A percentile compares a stretch with the other conserved stretches of the same genome.
phyloP scores from a whole-genome alignment of 2,329 filamentous ascomycete species.

The Ophiocordyceps camponoti-saundersi region DNA sequence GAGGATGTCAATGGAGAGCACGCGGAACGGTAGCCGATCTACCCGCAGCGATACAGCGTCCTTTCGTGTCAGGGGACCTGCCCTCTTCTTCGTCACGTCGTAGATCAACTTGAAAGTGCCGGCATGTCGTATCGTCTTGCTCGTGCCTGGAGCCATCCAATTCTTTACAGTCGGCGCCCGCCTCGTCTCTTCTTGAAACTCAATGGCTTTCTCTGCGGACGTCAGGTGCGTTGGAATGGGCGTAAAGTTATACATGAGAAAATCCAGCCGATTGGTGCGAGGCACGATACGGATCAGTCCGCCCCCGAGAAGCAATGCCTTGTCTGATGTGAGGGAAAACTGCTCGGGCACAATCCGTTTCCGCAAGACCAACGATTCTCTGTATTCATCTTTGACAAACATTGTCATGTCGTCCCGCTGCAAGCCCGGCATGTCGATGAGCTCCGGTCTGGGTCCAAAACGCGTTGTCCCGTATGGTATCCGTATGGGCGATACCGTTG shows the following conservation, averaged over 20 bases:
- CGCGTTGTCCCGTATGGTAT: constrained; percentile 74
- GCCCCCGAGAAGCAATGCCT: constrained; percentile 63
- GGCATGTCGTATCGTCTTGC: constrained; percentile 46
- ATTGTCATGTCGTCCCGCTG: constrained; percentile 55
- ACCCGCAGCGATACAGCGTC: constrained; percentile 45
- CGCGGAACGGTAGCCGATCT: constrained; percentile 58
- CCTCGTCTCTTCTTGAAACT: constrained; percentile 48
- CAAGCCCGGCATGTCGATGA: constrained; percentile 84
- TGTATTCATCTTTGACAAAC: constrained; percentile 50
- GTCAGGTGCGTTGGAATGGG: constrained; percentile 64
- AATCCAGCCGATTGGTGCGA: constrained; percentile 36
- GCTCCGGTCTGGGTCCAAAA: constrained; percentile 77
- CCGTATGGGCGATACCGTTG: constrained; percentile 86
- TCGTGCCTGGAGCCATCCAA: constrained; percentile 43
- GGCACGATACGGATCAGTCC: constrained; percentile 82
- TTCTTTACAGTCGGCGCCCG: constrained; percentile 39
- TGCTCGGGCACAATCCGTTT: constrained; percentile 58
- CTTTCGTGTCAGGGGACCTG: constrained; percentile 53
- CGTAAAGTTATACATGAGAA: constrained; percentile 78
- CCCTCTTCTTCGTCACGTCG: constrained; percentile 68
- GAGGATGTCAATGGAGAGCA: constrained; percentile 69
- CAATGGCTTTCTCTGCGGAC: constrained; percentile 60
- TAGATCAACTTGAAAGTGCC: constrained; percentile 59
- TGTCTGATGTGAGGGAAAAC: constrained; percentile 51
- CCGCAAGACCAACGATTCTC: constrained; percentile 60